Evolutionary conservation across 768 basidiomycete genomes (phyloP), one percentile per base, ranked within the genome.

Genomic region (Strobilomyces dryophilus): DNA sequence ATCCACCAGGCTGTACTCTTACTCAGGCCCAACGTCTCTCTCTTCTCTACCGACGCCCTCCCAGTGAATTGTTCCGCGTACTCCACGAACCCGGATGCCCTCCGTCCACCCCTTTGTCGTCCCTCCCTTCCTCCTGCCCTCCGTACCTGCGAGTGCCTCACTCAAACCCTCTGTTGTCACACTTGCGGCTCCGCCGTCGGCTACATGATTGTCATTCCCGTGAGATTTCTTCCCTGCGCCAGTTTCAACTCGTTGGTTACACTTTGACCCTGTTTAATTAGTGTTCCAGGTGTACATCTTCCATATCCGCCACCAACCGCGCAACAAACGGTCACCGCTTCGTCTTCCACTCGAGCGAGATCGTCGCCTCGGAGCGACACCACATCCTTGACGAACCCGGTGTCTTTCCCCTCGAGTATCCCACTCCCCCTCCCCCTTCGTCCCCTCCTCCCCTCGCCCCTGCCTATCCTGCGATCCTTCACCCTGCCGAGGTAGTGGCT

Each of bases 301-400:
- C 86, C 2, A 82, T 84, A 47, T 76, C 79, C 45, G 76, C 77
- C 6, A 81, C 79, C 17, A 85, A 86, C 66, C 81, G 87, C 53
- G 76, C 82, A 8, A 89, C 89, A 21, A 92, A 92, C 67, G 88
- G 89, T 9, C 89, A 92, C 66, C 82, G 89, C 29, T 93, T 89
- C 67, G 90, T 93, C 34, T 93, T 92, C 67, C 89, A 92, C 73
- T 85, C 85, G 37, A 78, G 68, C 57, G 85, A 86, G 68, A 81
- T 90, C 48, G 58, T 68, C 24, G 80, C 80, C 9, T 78, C 78
- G 26, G 85, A 87, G 62, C 80, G 88, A 40, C 76, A 78, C 61
- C 84, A 88, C 58, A 71, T 87, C 51, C 70, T 70, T 34, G 75
- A 79, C 54, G 88, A 91, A 65, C 79, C 78, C 26, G 85, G 86